Evolutionary conservation across 2,329 filamentous ascomycete species (phyloP).

Genomic region (Massarina eburnea): DNA sequence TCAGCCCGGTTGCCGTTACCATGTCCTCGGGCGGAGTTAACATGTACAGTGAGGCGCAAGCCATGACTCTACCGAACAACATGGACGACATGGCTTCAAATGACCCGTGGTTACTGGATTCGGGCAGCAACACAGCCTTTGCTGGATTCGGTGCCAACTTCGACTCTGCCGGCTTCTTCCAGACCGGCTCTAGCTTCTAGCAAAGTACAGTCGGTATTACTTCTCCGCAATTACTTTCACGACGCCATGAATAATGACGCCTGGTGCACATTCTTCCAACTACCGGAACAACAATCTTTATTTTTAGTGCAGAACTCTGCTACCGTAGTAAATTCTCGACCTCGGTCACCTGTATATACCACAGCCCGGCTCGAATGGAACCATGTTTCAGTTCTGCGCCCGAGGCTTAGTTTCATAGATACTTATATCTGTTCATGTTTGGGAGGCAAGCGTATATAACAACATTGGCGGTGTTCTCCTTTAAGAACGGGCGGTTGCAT

Average conservation of each 20-base stretch:
- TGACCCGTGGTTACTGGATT: slow-evolving; percentile 34
- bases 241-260: slow-evolving; percentile 43
- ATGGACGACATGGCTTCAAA: slow-evolving; percentile 31
- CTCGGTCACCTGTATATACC: slow-evolving; percentile 40
- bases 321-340: slow-evolving; percentile 24
- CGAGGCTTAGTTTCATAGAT: slow-evolving; percentile 26
- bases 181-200: slow-evolving; percentile 37
- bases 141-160: slow-evolving; percentile 22
- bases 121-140: slow-evolving; percentile 22
- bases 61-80: slow-evolving; percentile 36
- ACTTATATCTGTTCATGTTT: slow-evolving; percentile 10
- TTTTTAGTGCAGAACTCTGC: slow-evolving; percentile 15
- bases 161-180: slow-evolving; percentile 23
- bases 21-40: slow-evolving; percentile 24
- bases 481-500: slow-evolving; percentile 18
- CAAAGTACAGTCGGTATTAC: slow-evolving; percentile 12
- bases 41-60: slow-evolving; percentile 30
- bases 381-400: slow-evolving; percentile 15
- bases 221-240: slow-evolving; percentile 20
- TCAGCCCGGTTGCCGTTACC: slow-evolving; percentile 22
- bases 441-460: slow-evolving; percentile 17
- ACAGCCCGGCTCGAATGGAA: slow-evolving; percentile 23
- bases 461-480: slow-evolving; percentile 17
- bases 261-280: slow-evolving; percentile 25
- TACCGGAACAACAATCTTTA: slow-evolving; percentile 21